Percentiles rank a stretch among this genome's conserved stretches.
These are phyloP conservation scores for Cystobasidium sp. DNA, from an alignment of 1,284 basidiomycete genomes.

Conservation along the genomic window DNA sequence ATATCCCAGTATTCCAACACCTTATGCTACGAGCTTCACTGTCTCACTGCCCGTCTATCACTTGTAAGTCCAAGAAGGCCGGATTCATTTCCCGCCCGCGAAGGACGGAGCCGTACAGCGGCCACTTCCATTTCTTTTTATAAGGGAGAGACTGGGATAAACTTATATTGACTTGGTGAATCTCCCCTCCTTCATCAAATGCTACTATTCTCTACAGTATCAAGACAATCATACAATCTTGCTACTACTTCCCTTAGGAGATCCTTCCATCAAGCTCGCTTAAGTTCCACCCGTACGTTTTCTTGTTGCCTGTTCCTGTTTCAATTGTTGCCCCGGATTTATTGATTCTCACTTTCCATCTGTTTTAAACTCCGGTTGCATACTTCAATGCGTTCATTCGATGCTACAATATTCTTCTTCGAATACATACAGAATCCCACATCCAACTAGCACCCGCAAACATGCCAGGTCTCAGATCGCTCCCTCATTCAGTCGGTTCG, in stretches of 20 bases:
- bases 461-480: slow-evolving; percentile 39
- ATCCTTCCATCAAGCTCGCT: neutral
- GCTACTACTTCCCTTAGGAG: neutral
- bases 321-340: neutral
- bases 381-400: neutral
- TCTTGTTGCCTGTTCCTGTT: neutral
- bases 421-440: neutral
- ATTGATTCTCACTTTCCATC: neutral
- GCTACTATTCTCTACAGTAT: neutral
- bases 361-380: neutral
- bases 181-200: neutral
- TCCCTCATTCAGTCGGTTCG: slow-evolving; percentile 29
- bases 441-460: slow-evolving; percentile 6
- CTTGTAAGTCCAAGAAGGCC: neutral
- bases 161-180: neutral
- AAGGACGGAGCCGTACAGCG: neutral
- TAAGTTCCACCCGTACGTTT: slow-evolving; percentile 4
- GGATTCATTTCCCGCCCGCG: neutral
- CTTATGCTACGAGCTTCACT: slow-evolving; percentile 2
- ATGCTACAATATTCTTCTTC: neutral
- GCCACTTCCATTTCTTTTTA: neutral
- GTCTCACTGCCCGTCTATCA: neutral
- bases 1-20: too few relatives aligned
- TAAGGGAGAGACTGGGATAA: neutral
- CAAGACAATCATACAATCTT: neutral